These are phyloP conservation scores for Ceratocystis cubensis DNA, from an alignment of 2,329 filamentous ascomycete species.

Conservation along the genomic window DNA sequence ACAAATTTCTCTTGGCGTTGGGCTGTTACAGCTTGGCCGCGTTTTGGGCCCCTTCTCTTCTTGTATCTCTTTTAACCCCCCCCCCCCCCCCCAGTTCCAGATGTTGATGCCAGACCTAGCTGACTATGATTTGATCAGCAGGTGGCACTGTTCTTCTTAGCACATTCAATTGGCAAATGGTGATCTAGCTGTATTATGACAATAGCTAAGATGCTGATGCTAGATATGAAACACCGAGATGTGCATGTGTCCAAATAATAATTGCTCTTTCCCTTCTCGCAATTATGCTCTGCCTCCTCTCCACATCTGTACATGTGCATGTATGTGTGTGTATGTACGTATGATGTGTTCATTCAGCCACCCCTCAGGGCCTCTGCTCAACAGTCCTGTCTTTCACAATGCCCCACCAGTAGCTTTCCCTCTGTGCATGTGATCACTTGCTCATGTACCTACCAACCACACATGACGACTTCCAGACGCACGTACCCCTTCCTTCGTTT, in stretches of 20 bases:
- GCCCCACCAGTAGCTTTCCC: background rate
- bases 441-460: conserved; percentile 8
- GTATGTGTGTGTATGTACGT: background rate
- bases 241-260: background rate
- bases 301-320: background rate
- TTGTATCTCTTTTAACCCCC: background rate
- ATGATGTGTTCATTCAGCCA: background rate
- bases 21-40: no score
- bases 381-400: background rate
- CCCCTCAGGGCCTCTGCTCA: background rate
- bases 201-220: background rate
- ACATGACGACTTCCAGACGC: conserved; percentile 1
- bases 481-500: conserved; percentile 1
- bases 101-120: background rate
- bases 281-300: background rate
- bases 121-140: background rate
- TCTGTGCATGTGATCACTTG: conserved; percentile 1
- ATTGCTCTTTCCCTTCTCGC: background rate
- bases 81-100: background rate
- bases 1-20: no score
- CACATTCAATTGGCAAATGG: background rate
- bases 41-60: no score
- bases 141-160: background rate
- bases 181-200: background rate
- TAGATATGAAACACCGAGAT: background rate